A percentile compares a stretch with the other conserved stretches of the same genome.
These are phyloP conservation scores for Dictyostelium firmibasis DNA, from an alignment of 78 protist species.

Conservation along the genomic window DNA sequence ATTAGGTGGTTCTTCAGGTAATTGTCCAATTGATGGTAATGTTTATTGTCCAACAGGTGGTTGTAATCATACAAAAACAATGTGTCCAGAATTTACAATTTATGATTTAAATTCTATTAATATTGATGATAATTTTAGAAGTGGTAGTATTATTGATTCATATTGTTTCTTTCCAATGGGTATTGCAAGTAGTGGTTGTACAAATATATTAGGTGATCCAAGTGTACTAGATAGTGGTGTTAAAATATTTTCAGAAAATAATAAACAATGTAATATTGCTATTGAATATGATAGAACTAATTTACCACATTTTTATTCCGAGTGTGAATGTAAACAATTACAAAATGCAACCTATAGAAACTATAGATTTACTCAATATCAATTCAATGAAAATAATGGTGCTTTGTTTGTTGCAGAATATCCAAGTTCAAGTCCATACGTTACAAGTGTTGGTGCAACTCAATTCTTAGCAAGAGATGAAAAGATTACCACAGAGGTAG, in stretches of 20 bases:
- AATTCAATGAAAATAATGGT: constrained; percentile 42
- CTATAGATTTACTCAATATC: constrained; percentile 20
- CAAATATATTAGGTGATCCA: background rate
- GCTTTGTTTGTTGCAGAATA: constrained; percentile 64
- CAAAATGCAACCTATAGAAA: background rate
- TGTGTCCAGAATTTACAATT: constrained; percentile 39
- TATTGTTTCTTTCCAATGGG: constrained; percentile 79
- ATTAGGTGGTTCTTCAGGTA: constrained; percentile 51
- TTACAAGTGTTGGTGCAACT: constrained; percentile 66
- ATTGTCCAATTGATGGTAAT: constrained; percentile 54
- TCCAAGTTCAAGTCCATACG: constrained; percentile 78
- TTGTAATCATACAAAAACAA: constrained; percentile 31
- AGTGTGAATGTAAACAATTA: constrained; percentile 28
- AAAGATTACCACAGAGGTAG: constrained; percentile 32
- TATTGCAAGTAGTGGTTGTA: constrained; percentile 30
- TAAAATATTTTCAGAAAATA: background rate
- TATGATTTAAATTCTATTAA: background rate
- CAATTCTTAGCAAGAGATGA: background rate
- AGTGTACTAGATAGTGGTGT: background rate
- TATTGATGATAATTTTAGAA: too few species aligned
- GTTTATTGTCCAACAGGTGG: constrained; percentile 80
- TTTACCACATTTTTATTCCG: constrained; percentile 42
- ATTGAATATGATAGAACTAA: constrained; percentile 27
- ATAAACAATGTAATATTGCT: background rate
- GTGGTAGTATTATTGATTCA: background rate